Evolutionary conservation across 1,284 basidiomycete species (phyloP).

Genomic region (Puccinia triticina): DNA sequence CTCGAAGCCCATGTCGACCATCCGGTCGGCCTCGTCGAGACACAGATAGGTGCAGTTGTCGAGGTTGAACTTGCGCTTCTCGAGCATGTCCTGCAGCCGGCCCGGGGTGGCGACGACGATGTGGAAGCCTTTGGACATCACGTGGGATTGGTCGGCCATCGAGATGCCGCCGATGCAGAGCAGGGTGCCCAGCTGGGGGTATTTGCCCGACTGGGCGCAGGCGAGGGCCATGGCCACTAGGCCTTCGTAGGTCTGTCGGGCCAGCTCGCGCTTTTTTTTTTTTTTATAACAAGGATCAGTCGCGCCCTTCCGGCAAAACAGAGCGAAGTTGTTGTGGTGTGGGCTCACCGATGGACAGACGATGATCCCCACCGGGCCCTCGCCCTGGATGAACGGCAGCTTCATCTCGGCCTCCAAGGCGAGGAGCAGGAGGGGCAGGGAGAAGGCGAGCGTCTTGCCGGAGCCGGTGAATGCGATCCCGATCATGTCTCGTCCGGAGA

Average conservation of each 20-base stretch:
- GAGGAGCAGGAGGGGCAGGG: constrained; percentile 69
- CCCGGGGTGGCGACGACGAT: constrained; percentile 81
- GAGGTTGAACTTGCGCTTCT: constrained; percentile 87
- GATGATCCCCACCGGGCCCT: constrained; percentile 92
- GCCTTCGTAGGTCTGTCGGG: constrained; percentile 94
- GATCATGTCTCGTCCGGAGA: constrained; percentile 63
- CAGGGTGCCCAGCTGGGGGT: constrained; percentile 81
- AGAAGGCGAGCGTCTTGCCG: constrained; percentile 63
- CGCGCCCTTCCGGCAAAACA: too few relatives aligned
- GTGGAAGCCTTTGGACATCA: constrained; percentile 85
- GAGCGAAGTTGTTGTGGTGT: too few relatives aligned
- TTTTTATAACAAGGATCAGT: too few relatives aligned
- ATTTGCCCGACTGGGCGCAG: constrained; percentile 76
- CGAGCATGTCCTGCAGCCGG: constrained; percentile 66
- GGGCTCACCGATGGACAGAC: constrained; percentile 79
- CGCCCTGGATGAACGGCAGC: constrained; percentile 83
- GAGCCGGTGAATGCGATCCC: constrained; percentile 64
- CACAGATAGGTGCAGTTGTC: constrained; percentile 80
- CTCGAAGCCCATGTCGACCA: constrained; percentile 99
- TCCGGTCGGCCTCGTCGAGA: constrained; percentile 98
- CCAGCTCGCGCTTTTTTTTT: constrained; percentile 77
- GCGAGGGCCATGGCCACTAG: constrained; percentile 76
- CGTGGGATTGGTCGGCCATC: constrained; percentile 93
- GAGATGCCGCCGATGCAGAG: constrained; percentile 97
- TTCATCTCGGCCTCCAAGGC: constrained; percentile 89